Percentiles rank a stretch among this genome's conserved stretches.
These are phyloP conservation scores for Spathaspora girioi DNA, from an alignment of 805 yeast species.

Conservation along the genomic window DNA sequence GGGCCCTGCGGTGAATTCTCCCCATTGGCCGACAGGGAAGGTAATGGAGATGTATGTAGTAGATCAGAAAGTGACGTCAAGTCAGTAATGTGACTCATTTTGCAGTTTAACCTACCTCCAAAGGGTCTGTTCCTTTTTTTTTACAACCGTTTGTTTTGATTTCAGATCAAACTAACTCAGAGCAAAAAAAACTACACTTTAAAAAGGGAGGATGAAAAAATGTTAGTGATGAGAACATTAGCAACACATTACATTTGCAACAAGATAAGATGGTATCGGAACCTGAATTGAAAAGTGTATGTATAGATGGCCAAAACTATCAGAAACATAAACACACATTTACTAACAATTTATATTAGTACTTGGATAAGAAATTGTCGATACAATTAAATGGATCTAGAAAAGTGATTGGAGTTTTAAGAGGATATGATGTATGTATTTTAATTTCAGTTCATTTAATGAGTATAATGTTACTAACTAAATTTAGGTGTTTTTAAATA, in stretches of 20 bases:
- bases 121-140: constrained; percentile 8
- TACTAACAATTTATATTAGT: constrained; percentile 37
- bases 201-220: neutral
- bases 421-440: constrained; percentile 72
- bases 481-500: constrained; percentile 57
- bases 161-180: neutral
- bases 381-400: constrained; percentile 78
- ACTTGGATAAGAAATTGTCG: constrained; percentile 72
- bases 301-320: constrained; percentile 13
- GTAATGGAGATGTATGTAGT: constrained; percentile 19
- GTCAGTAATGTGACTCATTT: constrained; percentile 8
- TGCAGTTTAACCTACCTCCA: constrained; percentile 13
- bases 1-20: neutral
- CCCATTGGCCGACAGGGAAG: neutral
- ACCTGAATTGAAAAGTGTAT: constrained; percentile 55
- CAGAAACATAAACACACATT: neutral
- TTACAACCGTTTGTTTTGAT: neutral
- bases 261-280: constrained; percentile 48
- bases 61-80: constrained; percentile 24
- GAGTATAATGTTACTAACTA: constrained; percentile 15
- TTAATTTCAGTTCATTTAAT: neutral
- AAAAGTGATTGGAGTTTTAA: constrained; percentile 70
- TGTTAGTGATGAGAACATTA: neutral
- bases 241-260: neutral
- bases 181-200: neutral